Evolutionary conservation across 768 basidiomycete species (phyloP), one percentile per base, ranked within the genome.

Genomic region (Collybia nuda): DNA sequence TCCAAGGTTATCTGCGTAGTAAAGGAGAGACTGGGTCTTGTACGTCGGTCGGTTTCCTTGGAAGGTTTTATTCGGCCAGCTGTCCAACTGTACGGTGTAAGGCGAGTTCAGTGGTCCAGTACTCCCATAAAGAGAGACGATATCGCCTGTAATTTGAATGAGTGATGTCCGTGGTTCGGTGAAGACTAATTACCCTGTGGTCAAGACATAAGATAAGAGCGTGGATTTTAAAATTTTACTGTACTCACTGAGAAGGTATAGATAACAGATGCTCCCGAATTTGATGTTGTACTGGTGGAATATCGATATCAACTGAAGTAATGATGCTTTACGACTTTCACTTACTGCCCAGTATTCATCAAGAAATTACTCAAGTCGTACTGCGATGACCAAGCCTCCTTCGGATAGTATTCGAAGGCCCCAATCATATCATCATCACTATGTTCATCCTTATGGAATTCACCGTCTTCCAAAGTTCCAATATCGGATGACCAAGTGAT

Each of bases 91-190:
- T 6, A 65, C 56, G 4, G 46, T 45, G 32, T 62, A 68, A 4
- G 53, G 38, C 1, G 52, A 55, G 22, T 62, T 52, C 12, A 50
- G 40, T 19, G 64, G 62, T n/a, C 66, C 63, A 28, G 73, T 66
- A 4, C 67, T n/a, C 5, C 75, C 73, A 22, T 66, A 67, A 19
- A 73, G 62, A 18, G 65, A 43, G 49, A 74, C 37, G 56, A 57
- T 53, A 59, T 59, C 24, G 51, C 64, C 41, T 58, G 57, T 3
- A 6, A 17, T n/a, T 11, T 32, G 32, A 14, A 14, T 32, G 14
- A 32, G 32, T 14, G 9, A 6, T 11, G 3, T 32, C 9, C 3
- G 14, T 32, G 9, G 12, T 32, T 32, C 12, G 9, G 32, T 7
- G 9, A 32, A 14, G 3, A 32, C 6, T 23, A 18, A 36, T 11